Evolutionary conservation across 1,284 basidiomycete species (phyloP).

Genomic region (Cutaneotrichosporon sp.): DNA sequence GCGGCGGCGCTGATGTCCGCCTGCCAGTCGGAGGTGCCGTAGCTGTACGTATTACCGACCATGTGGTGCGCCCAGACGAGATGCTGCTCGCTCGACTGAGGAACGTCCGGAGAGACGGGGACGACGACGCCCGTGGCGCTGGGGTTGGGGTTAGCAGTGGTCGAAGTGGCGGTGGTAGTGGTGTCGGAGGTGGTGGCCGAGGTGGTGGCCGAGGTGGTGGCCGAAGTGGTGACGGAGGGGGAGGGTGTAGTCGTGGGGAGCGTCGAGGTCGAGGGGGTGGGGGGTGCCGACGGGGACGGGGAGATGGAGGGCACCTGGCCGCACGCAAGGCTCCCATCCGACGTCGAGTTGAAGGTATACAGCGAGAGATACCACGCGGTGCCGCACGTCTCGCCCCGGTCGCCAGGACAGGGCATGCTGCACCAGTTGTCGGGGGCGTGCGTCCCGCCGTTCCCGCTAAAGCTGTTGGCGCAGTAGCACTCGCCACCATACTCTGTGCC

Average conservation of each 20-base stretch:
- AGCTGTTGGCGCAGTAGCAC: constrained; percentile 48
- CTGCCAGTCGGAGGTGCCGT: constrained; percentile 45
- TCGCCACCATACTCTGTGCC: constrained; percentile 50
- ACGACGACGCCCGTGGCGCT: background rate
- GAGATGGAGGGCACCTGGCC: background rate
- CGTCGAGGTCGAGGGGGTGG: no score
- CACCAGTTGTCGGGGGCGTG: constrained; percentile 31
- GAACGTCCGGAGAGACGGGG: constrained; percentile 18
- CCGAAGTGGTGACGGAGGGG: background rate
- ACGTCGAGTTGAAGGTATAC: constrained; percentile 24
- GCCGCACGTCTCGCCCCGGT: constrained; percentile 38
- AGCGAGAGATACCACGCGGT: constrained; percentile 43
- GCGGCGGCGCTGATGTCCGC: constrained; percentile 50
- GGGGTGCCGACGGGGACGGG: no score
- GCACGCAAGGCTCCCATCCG: background rate
- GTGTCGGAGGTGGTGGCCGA: constrained; percentile 7
- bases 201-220: constrained; percentile 4
- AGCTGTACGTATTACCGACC: constrained; percentile 52
- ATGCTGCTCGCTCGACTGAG: constrained; percentile 34
- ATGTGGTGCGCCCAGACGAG: constrained; percentile 54
- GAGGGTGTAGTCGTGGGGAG: background rate
- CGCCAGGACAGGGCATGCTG: constrained; percentile 40
- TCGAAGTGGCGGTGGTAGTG: constrained; percentile 10
- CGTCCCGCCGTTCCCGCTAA: constrained; percentile 36
- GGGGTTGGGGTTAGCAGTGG: constrained; percentile 7